Percentiles rank a stretch among this genome's conserved stretches.
Evolutionary conservation across 2,329 filamentous ascomycete species (phyloP).

Genomic region (Cercospora sp.): DNA sequence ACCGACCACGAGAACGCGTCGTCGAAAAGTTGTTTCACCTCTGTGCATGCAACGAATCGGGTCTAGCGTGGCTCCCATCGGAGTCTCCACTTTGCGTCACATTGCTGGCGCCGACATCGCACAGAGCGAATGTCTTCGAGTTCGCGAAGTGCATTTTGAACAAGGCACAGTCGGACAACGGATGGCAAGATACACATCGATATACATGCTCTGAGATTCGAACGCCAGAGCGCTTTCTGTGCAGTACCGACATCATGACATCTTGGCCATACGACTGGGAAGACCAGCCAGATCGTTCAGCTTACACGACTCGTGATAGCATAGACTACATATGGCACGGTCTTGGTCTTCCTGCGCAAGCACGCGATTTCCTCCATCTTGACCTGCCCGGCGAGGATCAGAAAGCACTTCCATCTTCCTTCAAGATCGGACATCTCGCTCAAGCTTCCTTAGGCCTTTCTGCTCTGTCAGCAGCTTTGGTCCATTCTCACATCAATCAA

Average conservation of each 20-base stretch:
- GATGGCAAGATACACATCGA: neutral
- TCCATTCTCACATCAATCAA: constrained; percentile 37
- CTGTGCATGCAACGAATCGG: neutral
- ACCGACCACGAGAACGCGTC: neutral
- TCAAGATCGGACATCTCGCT: constrained; percentile 56
- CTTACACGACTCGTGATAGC: constrained; percentile 34
- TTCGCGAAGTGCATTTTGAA: neutral
- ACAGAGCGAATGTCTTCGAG: neutral
- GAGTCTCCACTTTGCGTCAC: neutral
- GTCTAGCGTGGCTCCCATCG: neutral
- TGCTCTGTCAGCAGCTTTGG: constrained; percentile 52
- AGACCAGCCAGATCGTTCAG: constrained; percentile 26
- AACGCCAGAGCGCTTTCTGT: neutral
- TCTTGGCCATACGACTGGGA: constrained; percentile 4
- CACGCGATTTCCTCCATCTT: neutral
- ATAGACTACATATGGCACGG: constrained; percentile 38
- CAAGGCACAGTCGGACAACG: too few relatives aligned
- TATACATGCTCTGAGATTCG: neutral
- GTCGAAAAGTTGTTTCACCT: neutral
- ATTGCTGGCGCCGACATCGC: neutral
- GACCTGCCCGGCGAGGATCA: constrained; percentile 30
- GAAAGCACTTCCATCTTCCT: constrained; percentile 52
- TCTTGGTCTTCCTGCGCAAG: constrained; percentile 24
- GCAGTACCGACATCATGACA: neutral
- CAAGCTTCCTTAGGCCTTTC: constrained; percentile 56